phyloP scores from a whole-genome alignment of 2,329 filamentous ascomycete genomes.

The Amesomyces nigricolor region DNA sequence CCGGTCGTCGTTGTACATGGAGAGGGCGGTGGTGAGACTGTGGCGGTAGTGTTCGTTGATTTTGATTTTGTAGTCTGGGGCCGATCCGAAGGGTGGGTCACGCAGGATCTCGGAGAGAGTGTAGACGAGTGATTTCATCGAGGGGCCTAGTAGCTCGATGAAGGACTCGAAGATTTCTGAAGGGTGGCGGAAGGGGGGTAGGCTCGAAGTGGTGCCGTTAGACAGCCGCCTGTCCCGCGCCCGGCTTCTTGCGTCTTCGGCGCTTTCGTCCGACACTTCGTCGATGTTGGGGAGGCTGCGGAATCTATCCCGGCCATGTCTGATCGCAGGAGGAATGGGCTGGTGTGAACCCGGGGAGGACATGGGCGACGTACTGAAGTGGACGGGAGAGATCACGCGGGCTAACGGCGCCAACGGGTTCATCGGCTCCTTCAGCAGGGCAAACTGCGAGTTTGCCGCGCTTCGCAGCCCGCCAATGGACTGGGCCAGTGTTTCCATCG shows the following conservation, averaged over 20 bases:
- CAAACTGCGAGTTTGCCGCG: constrained; percentile 84
- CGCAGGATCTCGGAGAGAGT: constrained; percentile 84
- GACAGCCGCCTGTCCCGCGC: constrained; percentile 12
- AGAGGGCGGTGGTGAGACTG: constrained; percentile 74
- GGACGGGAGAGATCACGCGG: constrained; percentile 27
- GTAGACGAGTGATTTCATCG: constrained; percentile 92
- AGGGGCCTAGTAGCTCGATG: constrained; percentile 81
- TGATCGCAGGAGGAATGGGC: constrained; percentile 32
- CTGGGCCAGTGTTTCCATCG: constrained; percentile 78
- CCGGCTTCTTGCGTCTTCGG: constrained; percentile 37
- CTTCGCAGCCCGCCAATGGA: constrained; percentile 86
- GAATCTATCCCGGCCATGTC: constrained; percentile 41
- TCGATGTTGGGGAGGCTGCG: constrained; percentile 55
- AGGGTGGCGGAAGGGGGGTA: constrained; percentile 50
- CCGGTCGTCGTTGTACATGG: constrained; percentile 70
- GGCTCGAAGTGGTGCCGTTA: constrained; percentile 21
- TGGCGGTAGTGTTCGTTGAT: constrained; percentile 75
- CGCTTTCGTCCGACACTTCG: constrained; percentile 55
- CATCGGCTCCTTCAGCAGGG: constrained; percentile 63
- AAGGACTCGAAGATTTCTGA: constrained; percentile 89
- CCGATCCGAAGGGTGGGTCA: constrained; percentile 73
- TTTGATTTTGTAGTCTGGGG: constrained; percentile 61
- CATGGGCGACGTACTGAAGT: constrained; percentile 27
- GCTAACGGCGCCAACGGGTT: constrained; percentile 30
- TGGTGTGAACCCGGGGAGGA: constrained; percentile 30